Conservation (phyloP, 2,329 filamentous ascomycete species). For the Colletotrichum sp. region DNA sequence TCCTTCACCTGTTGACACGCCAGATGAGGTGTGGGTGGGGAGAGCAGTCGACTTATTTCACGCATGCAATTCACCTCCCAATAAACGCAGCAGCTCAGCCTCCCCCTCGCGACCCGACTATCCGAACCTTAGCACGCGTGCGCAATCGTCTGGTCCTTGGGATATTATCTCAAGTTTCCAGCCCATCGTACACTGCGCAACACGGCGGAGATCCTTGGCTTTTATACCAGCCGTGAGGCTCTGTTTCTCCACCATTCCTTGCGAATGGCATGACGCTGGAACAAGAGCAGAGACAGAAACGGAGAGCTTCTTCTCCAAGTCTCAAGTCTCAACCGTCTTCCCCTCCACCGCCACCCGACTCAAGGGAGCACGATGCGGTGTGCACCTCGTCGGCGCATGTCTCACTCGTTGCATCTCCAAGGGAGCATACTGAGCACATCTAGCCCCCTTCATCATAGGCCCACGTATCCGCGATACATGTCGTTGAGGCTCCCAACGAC, state of each 20-base stretch:
- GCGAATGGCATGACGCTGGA: background rate
- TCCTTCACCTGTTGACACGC: background rate
- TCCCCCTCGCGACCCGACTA: background rate
- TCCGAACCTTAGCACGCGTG: background rate
- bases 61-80: background rate
- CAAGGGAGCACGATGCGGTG: constrained; percentile 9
- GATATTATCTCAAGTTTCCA: background rate
- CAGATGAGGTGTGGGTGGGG: constrained; percentile 15
- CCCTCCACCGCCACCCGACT: background rate
- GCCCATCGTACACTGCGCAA: background rate
- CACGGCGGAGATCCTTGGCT: background rate
- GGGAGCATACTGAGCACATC: background rate
- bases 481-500: background rate
- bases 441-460: constrained; percentile 12
- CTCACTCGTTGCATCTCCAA: constrained; percentile 4
- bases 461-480: background rate
- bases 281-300: background rate
- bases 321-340: background rate
- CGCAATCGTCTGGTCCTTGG: background rate
- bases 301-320: background rate
- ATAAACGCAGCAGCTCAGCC: background rate
- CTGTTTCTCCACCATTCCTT: background rate
- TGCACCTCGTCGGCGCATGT: constrained; percentile 4
- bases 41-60: background rate
- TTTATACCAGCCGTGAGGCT: background rate